Evolutionary conservation across 140 eudicot species (phyloP), one percentile per base, ranked within the genome.

Genomic region (Artemisia princeps): DNA sequence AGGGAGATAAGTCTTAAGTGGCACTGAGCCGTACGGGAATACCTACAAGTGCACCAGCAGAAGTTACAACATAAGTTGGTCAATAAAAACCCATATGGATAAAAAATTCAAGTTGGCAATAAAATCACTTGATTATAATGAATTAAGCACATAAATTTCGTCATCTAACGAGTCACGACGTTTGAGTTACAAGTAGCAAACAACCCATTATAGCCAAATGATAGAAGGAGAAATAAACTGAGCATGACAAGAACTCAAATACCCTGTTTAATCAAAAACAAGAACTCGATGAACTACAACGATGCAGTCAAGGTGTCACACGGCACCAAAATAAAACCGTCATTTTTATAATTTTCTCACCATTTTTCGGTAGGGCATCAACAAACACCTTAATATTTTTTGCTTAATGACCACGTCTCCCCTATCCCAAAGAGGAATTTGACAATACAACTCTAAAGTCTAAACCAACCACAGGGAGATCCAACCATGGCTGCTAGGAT

Each of bases 1-100:
- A 13, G 98, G 96, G 14, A 92, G 83, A 69, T 83, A 92, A 9
- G 98, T 88, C 83, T 88, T 92, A 7, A 92, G 86, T 51, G 96
- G 98, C 68, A 92, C 96, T 6, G 98, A 92, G 15, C 98, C 98
- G 64, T 88, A 88, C 3, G 98, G 84, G 70, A 85, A 84, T 30
- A 85, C 98, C 98, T 92, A 73, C 61, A 71, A 69, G 42, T 63
- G 42, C 11, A 69, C 13, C 12, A 12, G 16, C 40, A 52, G 33
- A 62, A 17, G 19, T 67, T 40, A 51, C 59, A 44, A 16, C 14
- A 52, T 20, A 67, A 1, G 6, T 20, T 51, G 23, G 16, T 45
- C 49, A 62, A 2, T 16, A 50, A 65, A 67, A n/a, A 20, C 64
- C 37, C 57, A 51, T 77, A 60, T 1, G 24, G 60, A 9, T 33